Conservation (phyloP, 495 filamentous ascomycete species). For the Penicillium daleae region DNA sequence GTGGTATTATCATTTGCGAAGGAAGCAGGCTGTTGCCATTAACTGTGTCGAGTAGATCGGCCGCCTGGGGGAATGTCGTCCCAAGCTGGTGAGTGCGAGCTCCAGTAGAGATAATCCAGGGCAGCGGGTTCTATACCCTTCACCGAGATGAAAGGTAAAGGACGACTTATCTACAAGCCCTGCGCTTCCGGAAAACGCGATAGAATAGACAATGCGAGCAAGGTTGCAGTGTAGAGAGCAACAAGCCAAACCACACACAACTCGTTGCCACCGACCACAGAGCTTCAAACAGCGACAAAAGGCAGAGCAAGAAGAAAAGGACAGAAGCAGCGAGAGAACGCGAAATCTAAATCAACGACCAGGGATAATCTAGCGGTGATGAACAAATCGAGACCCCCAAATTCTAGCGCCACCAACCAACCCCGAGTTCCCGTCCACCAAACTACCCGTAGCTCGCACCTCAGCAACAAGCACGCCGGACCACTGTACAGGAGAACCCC, state of each 20-base stretch:
- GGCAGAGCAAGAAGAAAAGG: neutral
- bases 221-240: neutral
- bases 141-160: neutral
- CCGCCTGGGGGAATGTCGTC: neutral
- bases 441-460: too few relatives aligned
- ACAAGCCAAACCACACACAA: neutral
- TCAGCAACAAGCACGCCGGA: neutral
- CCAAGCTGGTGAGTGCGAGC: neutral
- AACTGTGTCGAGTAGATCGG: neutral
- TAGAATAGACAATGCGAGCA: neutral
- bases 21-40: neutral
- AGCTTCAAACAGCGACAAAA: neutral
- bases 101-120: neutral
- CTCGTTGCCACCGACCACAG: neutral
- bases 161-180: neutral
- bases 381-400: neutral
- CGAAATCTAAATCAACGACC: neutral
- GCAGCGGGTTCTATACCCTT: neutral
- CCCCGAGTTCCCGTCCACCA: neutral
- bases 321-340: neutral
- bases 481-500: neutral
- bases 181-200: neutral
- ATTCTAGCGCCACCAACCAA: constrained; percentile 4
- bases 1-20: neutral
- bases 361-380: neutral